A percentile compares a stretch with the other conserved stretches of the same genome.
These are phyloP conservation scores for Conidiobolus coronatus DNA, from an alignment of 371 early-diverging fungal genomes.

Conservation along the genomic window DNA sequence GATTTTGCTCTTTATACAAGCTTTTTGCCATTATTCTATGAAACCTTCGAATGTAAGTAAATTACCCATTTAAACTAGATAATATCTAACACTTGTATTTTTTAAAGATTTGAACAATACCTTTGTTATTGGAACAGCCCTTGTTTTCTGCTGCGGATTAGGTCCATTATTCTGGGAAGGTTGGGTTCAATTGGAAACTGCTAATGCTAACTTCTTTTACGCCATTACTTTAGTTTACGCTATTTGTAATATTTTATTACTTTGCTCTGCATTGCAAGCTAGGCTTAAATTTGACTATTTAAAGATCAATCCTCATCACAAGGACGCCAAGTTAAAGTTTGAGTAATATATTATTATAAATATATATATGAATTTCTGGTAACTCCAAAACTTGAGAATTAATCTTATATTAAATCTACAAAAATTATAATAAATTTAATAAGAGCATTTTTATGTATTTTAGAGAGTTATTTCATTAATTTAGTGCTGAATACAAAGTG, in stretches of 20 bases:
- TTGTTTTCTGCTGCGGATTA: slow-evolving; percentile 47
- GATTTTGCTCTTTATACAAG: slow-evolving; percentile 63
- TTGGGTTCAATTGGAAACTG: slow-evolving; percentile 83
- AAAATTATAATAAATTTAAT: too few relatives aligned
- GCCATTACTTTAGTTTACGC: slow-evolving; percentile 81
- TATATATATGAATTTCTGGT: too few relatives aligned
- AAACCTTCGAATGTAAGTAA: slow-evolving; percentile 62
- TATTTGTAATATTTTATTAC: slow-evolving; percentile 51
- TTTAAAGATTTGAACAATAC: background rate
- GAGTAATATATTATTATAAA: too few relatives aligned
- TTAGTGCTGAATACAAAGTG: too few relatives aligned
- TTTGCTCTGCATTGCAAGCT: slow-evolving; percentile 55
- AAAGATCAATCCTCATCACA: background rate
- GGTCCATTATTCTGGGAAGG: slow-evolving; percentile 80
- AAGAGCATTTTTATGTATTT: too few relatives aligned
- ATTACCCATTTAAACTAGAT: background rate
- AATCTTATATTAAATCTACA: too few relatives aligned
- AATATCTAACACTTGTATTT: background rate
- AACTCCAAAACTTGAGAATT: too few relatives aligned
- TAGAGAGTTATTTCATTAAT: too few relatives aligned
- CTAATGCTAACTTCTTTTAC: slow-evolving; percentile 94
- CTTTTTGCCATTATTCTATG: slow-evolving; percentile 49
- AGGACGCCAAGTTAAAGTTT: background rate
- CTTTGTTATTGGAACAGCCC: slow-evolving; percentile 3
- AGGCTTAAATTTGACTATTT: slow-evolving; percentile 15